phyloP scores from a whole-genome alignment of 306 rosid species.

The Lupinus albus region DNA sequence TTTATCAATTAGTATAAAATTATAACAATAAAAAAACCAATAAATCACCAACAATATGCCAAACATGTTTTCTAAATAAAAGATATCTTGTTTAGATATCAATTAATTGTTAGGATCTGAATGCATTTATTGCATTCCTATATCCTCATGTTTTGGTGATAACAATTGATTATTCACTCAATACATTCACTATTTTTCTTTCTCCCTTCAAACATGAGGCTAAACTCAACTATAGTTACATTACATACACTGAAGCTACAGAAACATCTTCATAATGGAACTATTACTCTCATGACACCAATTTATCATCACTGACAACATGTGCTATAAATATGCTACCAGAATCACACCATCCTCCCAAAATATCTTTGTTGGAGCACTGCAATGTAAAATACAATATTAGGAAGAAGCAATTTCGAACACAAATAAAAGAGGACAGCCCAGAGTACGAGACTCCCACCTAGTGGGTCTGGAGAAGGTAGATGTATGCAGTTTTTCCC shows the following conservation, averaged over 20 bases:
- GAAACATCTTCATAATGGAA: constrained; percentile 7
- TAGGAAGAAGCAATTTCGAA: constrained; percentile 22
- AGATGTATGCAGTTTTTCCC: no score
- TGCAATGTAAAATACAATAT: constrained; percentile 56
- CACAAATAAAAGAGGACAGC: constrained; percentile 4
- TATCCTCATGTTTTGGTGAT: no score
- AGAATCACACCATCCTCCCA: constrained; percentile 93
- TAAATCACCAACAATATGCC: no score
- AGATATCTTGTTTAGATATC: no score
- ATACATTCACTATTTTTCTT: constrained; percentile 1
- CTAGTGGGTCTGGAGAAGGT: no score
- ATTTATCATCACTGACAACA: constrained; percentile 44
- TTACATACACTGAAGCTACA: constrained; percentile 9
- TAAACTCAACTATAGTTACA: neutral
- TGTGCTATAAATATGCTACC: constrained; percentile 78
- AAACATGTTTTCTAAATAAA: no score
- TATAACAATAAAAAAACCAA: no score
- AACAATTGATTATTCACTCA: neutral
- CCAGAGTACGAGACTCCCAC: no score
- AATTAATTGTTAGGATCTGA: no score
- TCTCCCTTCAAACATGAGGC: neutral
- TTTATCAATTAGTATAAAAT: no score
- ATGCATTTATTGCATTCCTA: no score
- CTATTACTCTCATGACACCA: constrained; percentile 24
- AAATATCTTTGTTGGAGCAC: constrained; percentile 72